Conservation (phyloP, 2,329 filamentous ascomycete genomes). For the Aspergillus neoniger region DNA sequence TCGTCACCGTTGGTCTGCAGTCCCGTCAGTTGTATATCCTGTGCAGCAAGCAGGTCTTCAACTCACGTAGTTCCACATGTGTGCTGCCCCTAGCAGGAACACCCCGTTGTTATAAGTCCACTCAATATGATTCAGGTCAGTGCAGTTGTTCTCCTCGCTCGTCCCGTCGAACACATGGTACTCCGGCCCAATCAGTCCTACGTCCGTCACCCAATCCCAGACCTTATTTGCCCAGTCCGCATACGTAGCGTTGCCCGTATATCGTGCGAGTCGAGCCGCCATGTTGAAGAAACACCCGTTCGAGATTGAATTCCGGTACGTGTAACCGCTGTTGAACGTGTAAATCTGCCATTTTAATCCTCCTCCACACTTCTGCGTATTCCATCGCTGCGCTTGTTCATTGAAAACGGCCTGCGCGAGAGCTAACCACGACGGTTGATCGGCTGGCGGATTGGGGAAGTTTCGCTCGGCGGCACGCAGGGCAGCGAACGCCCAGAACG, state of each 20-base stretch:
- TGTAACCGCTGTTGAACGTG: constrained; percentile 20
- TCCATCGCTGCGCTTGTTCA: constrained; percentile 71
- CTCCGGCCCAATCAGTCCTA: constrained; percentile 50
- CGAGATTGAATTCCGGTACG: constrained; percentile 19
- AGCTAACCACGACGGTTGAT: constrained; percentile 70
- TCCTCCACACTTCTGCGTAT: constrained; percentile 64
- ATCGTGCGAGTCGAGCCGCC: constrained; percentile 17
- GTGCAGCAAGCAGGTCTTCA: background rate
- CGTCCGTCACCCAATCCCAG: constrained; percentile 54
- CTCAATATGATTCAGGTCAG: constrained; percentile 50
- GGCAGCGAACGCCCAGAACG: constrained; percentile 77
- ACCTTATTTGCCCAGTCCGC: constrained; percentile 66
- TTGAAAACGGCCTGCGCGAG: constrained; percentile 79
- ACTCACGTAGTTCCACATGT: constrained; percentile 54
- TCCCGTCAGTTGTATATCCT: background rate
- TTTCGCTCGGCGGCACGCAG: constrained; percentile 74
- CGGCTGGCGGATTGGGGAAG: constrained; percentile 65
- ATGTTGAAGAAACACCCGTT: constrained; percentile 24
- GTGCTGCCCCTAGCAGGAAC: constrained; percentile 54
- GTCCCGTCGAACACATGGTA: constrained; percentile 55
- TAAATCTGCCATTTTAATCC: constrained; percentile 54
- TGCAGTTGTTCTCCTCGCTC: constrained; percentile 53
- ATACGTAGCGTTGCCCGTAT: constrained; percentile 20
- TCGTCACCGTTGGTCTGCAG: constrained; percentile 38
- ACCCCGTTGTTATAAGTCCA: constrained; percentile 59